phyloP scores from a whole-genome alignment of 352 stramenopile species.

The Phytopythium cucurbitacearum region DNA sequence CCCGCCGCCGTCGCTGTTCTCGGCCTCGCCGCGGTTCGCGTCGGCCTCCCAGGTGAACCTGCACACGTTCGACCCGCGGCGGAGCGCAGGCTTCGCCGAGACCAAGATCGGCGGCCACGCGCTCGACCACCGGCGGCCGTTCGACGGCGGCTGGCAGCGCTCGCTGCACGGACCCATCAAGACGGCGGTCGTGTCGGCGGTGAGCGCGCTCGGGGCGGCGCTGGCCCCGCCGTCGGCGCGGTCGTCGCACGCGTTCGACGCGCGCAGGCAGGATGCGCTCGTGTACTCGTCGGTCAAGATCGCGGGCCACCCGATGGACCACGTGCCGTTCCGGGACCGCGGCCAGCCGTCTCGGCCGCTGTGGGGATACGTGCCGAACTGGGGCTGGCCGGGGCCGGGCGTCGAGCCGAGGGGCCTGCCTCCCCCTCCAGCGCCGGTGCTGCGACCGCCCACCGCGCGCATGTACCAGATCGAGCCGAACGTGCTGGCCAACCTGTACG shows the following conservation, averaged over 20 bases:
- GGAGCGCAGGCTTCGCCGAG: slow-evolving; percentile 35
- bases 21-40: background rate
- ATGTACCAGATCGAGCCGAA: slow-evolving; percentile 27
- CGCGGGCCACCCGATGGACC: slow-evolving; percentile 68
- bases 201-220: slow-evolving; percentile 11
- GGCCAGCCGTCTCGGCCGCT: slow-evolving; percentile 57
- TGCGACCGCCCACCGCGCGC: slow-evolving; percentile 10
- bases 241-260: slow-evolving; percentile 35
- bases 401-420: slow-evolving; percentile 1
- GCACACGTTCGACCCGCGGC: slow-evolving; percentile 40
- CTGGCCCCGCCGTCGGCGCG: slow-evolving; percentile 10
- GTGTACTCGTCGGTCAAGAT: slow-evolving; percentile 72
- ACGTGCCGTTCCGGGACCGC: slow-evolving; percentile 64
- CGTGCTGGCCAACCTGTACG: slow-evolving; percentile 42
- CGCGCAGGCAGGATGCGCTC: slow-evolving; percentile 31
- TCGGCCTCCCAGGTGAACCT: slow-evolving; percentile 43
- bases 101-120: slow-evolving; percentile 74
- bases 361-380: slow-evolving; percentile 31
- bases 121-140: slow-evolving; percentile 52
- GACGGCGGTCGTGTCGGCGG: slow-evolving; percentile 15
- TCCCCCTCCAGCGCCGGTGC: slow-evolving; percentile 9
- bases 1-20: background rate
- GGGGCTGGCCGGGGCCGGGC: background rate
- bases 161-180: slow-evolving; percentile 26
- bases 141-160: slow-evolving; percentile 20